Base-by-base conservation (phyloP, 31 red algal species). In the Pterothamnion heteromorphum region DNA sequence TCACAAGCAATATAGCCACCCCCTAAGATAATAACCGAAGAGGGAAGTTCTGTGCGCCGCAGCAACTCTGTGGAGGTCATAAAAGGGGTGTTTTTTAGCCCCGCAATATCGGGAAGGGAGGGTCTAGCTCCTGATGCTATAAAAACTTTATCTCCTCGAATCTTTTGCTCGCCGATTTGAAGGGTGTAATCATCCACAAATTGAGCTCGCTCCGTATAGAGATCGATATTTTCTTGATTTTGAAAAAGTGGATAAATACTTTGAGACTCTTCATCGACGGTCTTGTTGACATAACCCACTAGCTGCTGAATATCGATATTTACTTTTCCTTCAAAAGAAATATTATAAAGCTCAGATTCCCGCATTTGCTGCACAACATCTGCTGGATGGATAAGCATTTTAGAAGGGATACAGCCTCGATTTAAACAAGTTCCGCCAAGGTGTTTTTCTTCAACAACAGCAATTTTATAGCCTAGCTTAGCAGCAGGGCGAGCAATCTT, bases 341-440 rank as follows among this genome's bases (percentile, higher is more conserved):
- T 64, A n/a, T 64, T 18, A 64, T n/a, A 18, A 18, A 18, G 51
- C 51, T 64, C 51, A 64, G 9, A 9, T 64, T 64, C 51, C n/a
- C 51, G 51, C 51, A 64, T 64, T 18, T 64, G 51, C 9, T 9
- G 9, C n/a, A n/a, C 51, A n/a, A 64, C 14, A 64, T 64, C 51
- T 64, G 51, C 9, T 64, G 95, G 94, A 38, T 96, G 90, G 1
- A 96, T 37, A 0, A 96, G 94, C 92, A 93, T 93, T 81, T 96
- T 96, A 31, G 95, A 96, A 34, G 95, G 95, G 43, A 96, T 96
- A 74, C 95, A 96, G 0, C 95, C 95, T 0, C 94, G 80, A 38
- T 96, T 96, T 39, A 96, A 72, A 38, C 95, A 96, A 5, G 95
- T 96, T 3, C 95, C 95, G 44, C 95, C 95, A 0, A 96, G 95